A percentile compares a stretch with the other conserved stretches of the same genome.
Evolutionary conservation across 306 rosid genomes (phyloP).

Genomic region (Rosa multiflora): DNA sequence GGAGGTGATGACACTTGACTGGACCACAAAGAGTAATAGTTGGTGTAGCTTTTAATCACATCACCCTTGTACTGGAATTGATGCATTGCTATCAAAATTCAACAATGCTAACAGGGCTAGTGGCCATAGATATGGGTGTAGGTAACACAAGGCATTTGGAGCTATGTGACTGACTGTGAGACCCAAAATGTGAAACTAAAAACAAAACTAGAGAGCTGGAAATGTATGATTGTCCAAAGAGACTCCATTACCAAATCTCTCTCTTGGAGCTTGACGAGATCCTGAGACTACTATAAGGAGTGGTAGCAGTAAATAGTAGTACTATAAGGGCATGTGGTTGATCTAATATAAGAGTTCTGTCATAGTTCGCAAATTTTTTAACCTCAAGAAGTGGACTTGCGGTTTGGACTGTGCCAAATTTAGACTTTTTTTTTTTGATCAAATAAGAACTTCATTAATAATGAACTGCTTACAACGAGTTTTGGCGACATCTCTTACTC

Average conservation of each 20-base stretch:
- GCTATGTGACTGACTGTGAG: background rate
- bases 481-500: no score
- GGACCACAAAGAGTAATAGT: background rate
- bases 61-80: background rate
- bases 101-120: no score
- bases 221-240: background rate
- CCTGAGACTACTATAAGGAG: background rate
- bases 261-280: background rate
- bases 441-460: no score
- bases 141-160: background rate
- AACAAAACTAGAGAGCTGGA: slow-evolving; percentile 5
- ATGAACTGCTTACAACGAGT: no score
- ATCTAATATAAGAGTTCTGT: background rate
- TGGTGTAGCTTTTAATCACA: background rate
- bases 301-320: background rate
- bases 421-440: no score
- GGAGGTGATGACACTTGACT: background rate
- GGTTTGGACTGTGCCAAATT: background rate
- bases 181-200: background rate
- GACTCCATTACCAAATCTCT: background rate
- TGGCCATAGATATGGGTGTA: background rate
- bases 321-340: background rate
- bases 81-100: background rate
- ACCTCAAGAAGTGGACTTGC: background rate
- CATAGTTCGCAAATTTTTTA: background rate